Evolutionary conservation across 306 rosid species (phyloP), one percentile per base, ranked within the genome.

Genomic region (Geum urbanum): DNA sequence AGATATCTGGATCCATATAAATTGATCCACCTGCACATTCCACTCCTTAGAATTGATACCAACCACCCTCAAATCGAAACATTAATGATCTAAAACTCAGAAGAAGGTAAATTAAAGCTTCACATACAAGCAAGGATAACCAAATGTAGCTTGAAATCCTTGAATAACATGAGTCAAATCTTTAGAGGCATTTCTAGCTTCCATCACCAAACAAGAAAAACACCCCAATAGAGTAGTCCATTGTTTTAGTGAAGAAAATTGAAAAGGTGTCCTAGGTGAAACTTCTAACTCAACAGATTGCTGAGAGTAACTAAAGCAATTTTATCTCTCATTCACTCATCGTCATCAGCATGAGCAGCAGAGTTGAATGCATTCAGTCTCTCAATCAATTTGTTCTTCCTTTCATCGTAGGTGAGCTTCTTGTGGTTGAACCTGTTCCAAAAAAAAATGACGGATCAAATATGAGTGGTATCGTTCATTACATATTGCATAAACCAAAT

Each of bases 361-460:
- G 90, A 72, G 71, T 88, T 91, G 14, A 91, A 85, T 3, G 90
- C 86, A 37, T 80, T 78, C 71, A 91, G 43, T 14, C 95, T 86
- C 7, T 82, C 73, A 0, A 88, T 56, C 82, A 91, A 76, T 48
- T 74, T 77, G 5, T 68, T 69, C 77, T 88, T 91, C 71, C 97
- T 80, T 75, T 91, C 84, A 22, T 88, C 92, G 2, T 83, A 88
- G 5, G 95, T 88, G 55, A 91, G 92, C 82, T 83, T 91, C 84
- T 88, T 88, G 75, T 80, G 70, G 63, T 88, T 84, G 68, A 40
- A 84, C 76, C 95, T 88, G 67, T 61, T 22, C 22, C 5, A 12
- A 44, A 41, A 7, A 37, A 60, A 0, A 37, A 37, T 7, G 46
- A 16, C 11, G 8, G 22, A 5, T 60, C 24, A 37, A 55, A 11